phyloP scores from a whole-genome alignment of 2,329 filamentous ascomycete genomes.

The Didymosphaeria variabile region DNA sequence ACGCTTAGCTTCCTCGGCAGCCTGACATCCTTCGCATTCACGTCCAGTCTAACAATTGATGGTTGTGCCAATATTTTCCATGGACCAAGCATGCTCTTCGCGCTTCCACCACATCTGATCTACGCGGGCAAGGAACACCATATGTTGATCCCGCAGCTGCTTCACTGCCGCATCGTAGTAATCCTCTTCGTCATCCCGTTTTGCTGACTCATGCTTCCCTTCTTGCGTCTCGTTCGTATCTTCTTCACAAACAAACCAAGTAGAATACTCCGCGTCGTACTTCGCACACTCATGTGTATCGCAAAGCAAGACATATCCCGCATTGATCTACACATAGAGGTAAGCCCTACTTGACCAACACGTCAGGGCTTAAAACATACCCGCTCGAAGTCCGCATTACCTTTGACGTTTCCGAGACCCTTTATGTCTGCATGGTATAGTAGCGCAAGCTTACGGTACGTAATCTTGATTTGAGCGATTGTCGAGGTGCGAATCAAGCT shows the following conservation, averaged over 20 bases:
- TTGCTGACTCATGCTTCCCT: not conserved
- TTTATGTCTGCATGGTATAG: not conserved
- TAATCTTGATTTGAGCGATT: not conserved
- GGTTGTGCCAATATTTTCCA: not conserved
- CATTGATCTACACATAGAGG: not conserved
- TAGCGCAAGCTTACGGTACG: not conserved
- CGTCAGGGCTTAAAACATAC: not conserved
- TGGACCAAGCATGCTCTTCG: not conserved
- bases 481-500: not conserved
- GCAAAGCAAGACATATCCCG: not conserved
- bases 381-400: not conserved
- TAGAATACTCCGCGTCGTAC: not conserved
- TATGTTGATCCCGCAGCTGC: not conserved
- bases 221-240: not conserved
- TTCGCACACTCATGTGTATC: not conserved
- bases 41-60: not conserved
- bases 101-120: not conserved
- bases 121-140: not conserved
- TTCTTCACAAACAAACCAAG: not conserved
- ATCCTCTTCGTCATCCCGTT: not conserved
- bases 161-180: not conserved
- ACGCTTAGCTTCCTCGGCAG: not conserved
- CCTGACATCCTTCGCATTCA: not conserved
- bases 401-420: not conserved
- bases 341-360: not conserved